Base-by-base conservation (phyloP, 169 alveolate species). In the Ichthyophthirius multifiliis region DNA sequence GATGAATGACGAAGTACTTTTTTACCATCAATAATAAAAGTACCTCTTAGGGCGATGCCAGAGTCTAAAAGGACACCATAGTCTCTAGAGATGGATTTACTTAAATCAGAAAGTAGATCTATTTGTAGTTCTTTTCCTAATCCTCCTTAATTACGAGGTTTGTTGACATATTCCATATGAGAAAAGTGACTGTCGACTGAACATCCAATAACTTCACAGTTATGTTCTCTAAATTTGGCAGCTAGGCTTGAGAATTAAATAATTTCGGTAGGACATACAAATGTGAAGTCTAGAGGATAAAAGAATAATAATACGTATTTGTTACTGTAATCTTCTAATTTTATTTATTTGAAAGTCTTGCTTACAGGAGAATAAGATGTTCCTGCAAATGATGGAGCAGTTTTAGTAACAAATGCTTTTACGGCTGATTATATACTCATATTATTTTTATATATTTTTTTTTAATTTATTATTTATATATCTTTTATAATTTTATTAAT, bases 191-290 rank as follows among this genome's bases (percentile, higher is more conserved):
- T 95, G 89, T 98, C 99, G 30, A 97, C 97, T 46, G 99, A 97
- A 86, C 98, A 95, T 45, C 98, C 99, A 71, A 98, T 82, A 63
- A 97, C 92, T 80, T 96, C 77, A 80, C 62, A 84, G 80, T 94
- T 92, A 55, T 94, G 86, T 84, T 90, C 94, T 75, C 95, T 96
- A 92, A 98, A 97, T 77, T 98, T 98, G 35, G 95, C 94, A 4
- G 95, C 90, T 15, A 97, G 95, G 67, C 95, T 96, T 87, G 96
- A 91, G 92, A 98, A 98, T 27, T 99, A 98, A 43, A 97, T 90
- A 71, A 98, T 98, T 90, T 99, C 99, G 32, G 99, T 97, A 35
- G 99, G 99, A 93, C 99, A 99, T 30, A 99, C 99, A 83, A 98
- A 99, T 37, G 99, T 99, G 91, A 98, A 99, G 87, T 99, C 99